These are phyloP conservation scores for Gastrolobium villosum DNA, from an alignment of 306 rosid genomes.

Conservation along the genomic window DNA sequence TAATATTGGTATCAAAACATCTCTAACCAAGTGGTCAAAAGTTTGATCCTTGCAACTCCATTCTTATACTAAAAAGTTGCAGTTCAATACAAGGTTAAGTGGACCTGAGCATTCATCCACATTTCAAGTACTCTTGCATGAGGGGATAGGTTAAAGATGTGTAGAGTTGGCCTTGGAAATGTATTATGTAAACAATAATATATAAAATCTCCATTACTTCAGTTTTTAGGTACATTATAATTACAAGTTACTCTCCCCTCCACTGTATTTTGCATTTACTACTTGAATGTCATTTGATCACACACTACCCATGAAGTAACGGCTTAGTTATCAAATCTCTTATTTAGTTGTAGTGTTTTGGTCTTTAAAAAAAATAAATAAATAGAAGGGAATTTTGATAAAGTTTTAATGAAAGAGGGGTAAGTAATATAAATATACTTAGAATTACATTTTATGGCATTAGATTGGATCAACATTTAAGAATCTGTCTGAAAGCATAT, in stretches of 20 bases:
- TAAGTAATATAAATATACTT: neutral
- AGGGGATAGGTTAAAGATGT: neutral
- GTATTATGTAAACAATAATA: neutral
- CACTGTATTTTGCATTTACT: slow-evolving; percentile 14
- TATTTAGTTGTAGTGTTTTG: neutral
- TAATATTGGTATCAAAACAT: neutral
- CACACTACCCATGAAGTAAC: neutral
- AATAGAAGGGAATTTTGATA: slow-evolving; percentile 5
- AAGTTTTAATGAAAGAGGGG: neutral
- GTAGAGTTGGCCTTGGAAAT: slow-evolving; percentile 11
- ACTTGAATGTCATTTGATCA: slow-evolving; percentile 15
- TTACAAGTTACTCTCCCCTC: slow-evolving; percentile 2
- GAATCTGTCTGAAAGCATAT: slow-evolving; percentile 11
- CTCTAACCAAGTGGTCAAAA: neutral
- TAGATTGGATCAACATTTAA: slow-evolving; percentile 31
- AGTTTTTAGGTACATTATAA: slow-evolving; percentile 19
- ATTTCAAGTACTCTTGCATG: neutral
- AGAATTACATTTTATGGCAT: slow-evolving; percentile 20
- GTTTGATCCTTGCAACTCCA: neutral
- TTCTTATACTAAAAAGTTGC: neutral
- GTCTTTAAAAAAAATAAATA: neutral
- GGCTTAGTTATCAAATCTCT: slow-evolving; percentile 18
- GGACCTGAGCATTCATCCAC: neutral
- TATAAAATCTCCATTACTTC: slow-evolving; percentile 7
- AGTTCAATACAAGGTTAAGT: neutral